Percentiles rank a stretch among this genome's conserved stretches.
Evolutionary conservation across 208 protist species (phyloP).

Genomic region (Hexamita inflata): DNA sequence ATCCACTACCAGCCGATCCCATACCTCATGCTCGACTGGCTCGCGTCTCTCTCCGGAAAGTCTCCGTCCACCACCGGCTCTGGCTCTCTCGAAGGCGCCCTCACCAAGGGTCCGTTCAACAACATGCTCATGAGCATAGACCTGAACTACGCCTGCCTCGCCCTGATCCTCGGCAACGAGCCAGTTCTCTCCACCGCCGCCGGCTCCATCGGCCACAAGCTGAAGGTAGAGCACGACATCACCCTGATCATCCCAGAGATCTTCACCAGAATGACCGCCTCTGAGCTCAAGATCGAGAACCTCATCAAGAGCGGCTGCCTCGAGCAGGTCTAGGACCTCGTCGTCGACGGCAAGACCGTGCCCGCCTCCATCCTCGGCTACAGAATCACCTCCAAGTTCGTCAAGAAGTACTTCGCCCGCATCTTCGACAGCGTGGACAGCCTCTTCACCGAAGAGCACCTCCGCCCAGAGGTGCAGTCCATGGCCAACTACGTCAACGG

Average conservation of each 20-base stretch:
- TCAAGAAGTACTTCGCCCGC: constrained; percentile 38
- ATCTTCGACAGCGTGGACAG: constrained; percentile 41
- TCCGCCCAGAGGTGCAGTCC: constrained; percentile 41
- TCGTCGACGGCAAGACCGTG: constrained; percentile 40
- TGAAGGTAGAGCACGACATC: constrained; percentile 44
- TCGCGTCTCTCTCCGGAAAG: constrained; percentile 44
- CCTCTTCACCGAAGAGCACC: constrained; percentile 42
- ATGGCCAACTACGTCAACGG: constrained; percentile 33
- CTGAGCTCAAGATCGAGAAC: constrained; percentile 34
- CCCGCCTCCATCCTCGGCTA: constrained; percentile 44
- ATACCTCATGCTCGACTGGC: constrained; percentile 46
- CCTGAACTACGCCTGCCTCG: constrained; percentile 34
- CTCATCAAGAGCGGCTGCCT: constrained; percentile 34
- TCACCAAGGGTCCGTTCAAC: constrained; percentile 54
- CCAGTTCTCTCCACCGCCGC: constrained; percentile 32
- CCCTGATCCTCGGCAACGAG: constrained; percentile 17
- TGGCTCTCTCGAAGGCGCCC: constrained; percentile 46
- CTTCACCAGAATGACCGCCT: constrained; percentile 36
- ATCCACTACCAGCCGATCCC: constrained; percentile 50
- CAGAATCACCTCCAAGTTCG: constrained; percentile 45
- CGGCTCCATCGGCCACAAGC: constrained; percentile 33
- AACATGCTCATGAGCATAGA: constrained; percentile 31
- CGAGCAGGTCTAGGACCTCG: constrained; percentile 45
- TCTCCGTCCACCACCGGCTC: constrained; percentile 48
- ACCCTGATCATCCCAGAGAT: constrained; percentile 48